These are phyloP conservation scores for Drechslerella dactyloides DNA, from an alignment of 2,329 filamentous ascomycete genomes.

Conservation along the genomic window DNA sequence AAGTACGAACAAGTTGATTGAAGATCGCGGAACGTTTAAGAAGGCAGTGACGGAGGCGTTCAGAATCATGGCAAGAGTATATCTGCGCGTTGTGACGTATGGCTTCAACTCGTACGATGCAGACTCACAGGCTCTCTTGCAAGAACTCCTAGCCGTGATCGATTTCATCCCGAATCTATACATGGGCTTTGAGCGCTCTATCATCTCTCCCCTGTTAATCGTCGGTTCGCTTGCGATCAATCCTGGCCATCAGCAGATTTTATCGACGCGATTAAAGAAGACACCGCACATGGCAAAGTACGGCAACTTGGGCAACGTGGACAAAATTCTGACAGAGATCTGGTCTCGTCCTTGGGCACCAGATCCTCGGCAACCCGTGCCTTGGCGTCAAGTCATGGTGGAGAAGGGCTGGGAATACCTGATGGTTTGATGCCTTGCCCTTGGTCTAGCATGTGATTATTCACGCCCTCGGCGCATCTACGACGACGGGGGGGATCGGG, in stretches of 20 bases:
- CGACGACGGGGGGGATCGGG: no score
- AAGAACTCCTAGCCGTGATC: slow-evolving; percentile 42
- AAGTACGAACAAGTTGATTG: slow-evolving; percentile 39
- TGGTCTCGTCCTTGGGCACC: slow-evolving; percentile 34
- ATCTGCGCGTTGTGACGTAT: slow-evolving; percentile 38
- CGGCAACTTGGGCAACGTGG: slow-evolving; percentile 44
- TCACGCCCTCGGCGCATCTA: neutral
- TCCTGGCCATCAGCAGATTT: slow-evolving; percentile 17
- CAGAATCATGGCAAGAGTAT: slow-evolving; percentile 42
- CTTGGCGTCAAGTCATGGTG: slow-evolving; percentile 47
- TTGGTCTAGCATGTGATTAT: neutral
- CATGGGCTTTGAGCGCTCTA: slow-evolving; percentile 49
- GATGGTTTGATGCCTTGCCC: slow-evolving; percentile 26
- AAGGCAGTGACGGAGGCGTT: slow-evolving; percentile 49
- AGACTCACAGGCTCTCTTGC: slow-evolving; percentile 21
- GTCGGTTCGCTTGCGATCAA: slow-evolving; percentile 38
- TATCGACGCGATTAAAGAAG: slow-evolving; percentile 41
- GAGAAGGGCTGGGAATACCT: slow-evolving; percentile 49
- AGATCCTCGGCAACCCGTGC: slow-evolving; percentile 14
- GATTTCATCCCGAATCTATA: slow-evolving; percentile 40
- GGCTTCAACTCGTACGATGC: slow-evolving; percentile 37
- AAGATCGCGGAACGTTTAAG: slow-evolving; percentile 36
- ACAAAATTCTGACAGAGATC: slow-evolving; percentile 47
- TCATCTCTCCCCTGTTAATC: slow-evolving; percentile 46
- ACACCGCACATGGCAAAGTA: slow-evolving; percentile 48